Base-by-base conservation (phyloP, 225 moss, liverwort and hornwort species). In the Anthoceros angustus region DNA sequence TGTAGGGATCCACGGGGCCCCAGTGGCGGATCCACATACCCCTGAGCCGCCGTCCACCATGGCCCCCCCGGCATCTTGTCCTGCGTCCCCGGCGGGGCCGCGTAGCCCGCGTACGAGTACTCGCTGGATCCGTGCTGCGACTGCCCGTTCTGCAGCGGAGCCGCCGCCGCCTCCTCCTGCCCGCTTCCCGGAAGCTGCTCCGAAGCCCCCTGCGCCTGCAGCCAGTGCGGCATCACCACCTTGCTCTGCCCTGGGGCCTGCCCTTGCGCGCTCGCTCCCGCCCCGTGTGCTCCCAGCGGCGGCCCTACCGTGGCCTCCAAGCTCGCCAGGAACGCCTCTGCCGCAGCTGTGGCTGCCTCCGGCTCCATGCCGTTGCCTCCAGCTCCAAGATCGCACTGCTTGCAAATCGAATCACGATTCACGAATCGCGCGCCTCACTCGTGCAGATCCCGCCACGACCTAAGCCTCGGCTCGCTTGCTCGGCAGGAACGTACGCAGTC, bases 251-350 rank as follows among this genome's bases (percentile, higher is more conserved):
- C n/a, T n/a, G n/a, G 68, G 41, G 64, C 69, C 41, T 69, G 77
- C 80, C 77, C 74, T 21, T 70, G 77, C 45, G n/a, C n/a, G n/a
- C n/a, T n/a, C n/a, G n/a, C n/a, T n/a, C n/a, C n/a, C n/a, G n/a
- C n/a, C n/a, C n/a, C n/a, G n/a, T n/a, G n/a, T n/a, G n/a, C n/a
- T n/a, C 76, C 68, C 5, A 72, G 63, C 2, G 68, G 55, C 8
- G 74, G 74, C 9, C 49, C 49, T 4, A 77, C 80, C 12, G 80
- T 75, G 38, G 80, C 80, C 70, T 80, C 80, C 7, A 80, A 68
- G 39, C 77, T 80, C n/a, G 77, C 80, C 67, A 80, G 61, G 70
- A 80, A 80, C 14, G 80, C 80, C 64, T 80, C 80, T 8, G 80
- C 80, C 18, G 80, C 80, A 43, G 77, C 74, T 39, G 80, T 74